Conservation (phyloP, 2,329 filamentous ascomycete species). For the Colletotrichum sp. region DNA sequence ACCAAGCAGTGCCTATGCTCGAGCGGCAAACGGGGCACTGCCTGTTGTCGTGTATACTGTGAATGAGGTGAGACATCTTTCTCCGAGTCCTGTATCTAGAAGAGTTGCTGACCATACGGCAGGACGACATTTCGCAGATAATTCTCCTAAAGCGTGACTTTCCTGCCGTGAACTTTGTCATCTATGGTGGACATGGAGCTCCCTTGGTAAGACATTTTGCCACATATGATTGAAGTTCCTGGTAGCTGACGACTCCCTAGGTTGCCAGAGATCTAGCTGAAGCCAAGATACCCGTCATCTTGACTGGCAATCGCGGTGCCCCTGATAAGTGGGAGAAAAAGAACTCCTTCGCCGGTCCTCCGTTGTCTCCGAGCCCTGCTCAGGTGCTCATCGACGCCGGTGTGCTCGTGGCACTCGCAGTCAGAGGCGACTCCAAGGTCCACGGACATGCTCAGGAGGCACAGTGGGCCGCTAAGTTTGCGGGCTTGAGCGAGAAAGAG, state of each 20-base stretch:
- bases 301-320: slow-evolving; percentile 39
- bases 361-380: slow-evolving; percentile 41
- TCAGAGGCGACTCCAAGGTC: slow-evolving; percentile 38
- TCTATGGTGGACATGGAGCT: slow-evolving; percentile 41
- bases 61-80: not conserved
- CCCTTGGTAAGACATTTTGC: slow-evolving; percentile 31
- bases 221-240: fast-evolving
- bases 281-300: slow-evolving; percentile 43
- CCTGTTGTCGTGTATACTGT: not conserved
- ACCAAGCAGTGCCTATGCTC: not conserved
- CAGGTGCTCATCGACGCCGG: not conserved
- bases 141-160: slow-evolving; percentile 40
- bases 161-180: slow-evolving; percentile 34
- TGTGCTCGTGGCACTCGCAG: not conserved
- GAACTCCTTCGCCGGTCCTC: slow-evolving; percentile 42
- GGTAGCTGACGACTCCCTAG: slow-evolving; percentile 13
- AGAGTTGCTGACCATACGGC: not conserved
- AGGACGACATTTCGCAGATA: slow-evolving; percentile 45
- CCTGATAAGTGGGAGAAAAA: slow-evolving; percentile 39
- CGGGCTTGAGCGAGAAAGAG: slow-evolving; percentile 34
- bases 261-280: slow-evolving; percentile 40
- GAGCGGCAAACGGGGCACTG: not conserved
- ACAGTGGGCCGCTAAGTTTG: slow-evolving; percentile 42
- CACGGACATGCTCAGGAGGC: slow-evolving; percentile 42
- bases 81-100: not conserved